Evolutionary conservation across 768 basidiomycete species (phyloP).

Genomic region (Clitopilus passeckerianus): DNA sequence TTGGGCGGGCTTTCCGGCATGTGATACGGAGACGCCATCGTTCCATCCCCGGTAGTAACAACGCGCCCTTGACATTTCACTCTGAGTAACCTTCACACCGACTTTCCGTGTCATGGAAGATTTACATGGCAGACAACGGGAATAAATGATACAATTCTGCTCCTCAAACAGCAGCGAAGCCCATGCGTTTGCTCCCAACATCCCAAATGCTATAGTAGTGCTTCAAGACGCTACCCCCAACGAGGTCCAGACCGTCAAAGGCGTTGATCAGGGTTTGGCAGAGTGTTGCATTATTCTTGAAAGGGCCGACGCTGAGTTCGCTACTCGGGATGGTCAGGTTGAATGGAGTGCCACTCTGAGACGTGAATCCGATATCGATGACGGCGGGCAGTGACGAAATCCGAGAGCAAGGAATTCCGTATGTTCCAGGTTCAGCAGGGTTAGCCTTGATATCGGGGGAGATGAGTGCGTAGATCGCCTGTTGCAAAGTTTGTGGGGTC

Average conservation of each 20-base stretch:
- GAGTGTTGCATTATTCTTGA: conserved; percentile 38
- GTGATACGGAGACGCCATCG: background rate
- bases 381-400: conserved; percentile 42
- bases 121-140: conserved; percentile 7
- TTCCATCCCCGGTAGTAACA: background rate
- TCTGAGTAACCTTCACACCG: background rate
- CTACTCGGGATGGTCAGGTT: conserved; percentile 53
- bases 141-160: conserved; percentile 3
- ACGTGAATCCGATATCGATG: conserved; percentile 52
- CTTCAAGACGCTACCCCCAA: conserved; percentile 53
- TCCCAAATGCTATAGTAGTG: conserved; percentile 61
- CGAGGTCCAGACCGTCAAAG: conserved; percentile 44
- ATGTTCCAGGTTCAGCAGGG: conserved; percentile 46
- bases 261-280: conserved; percentile 60
- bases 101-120: background rate
- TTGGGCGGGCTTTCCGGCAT: background rate
- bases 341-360: conserved; percentile 41
- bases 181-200: conserved; percentile 40
- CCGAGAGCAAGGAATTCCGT: conserved; percentile 46
- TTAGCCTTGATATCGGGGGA: conserved; percentile 53
- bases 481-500: conserved; percentile 3
- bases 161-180: conserved; percentile 42
- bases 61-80: background rate
- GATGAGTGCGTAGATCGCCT: conserved; percentile 55
- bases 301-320: conserved; percentile 55